Base-by-base conservation (phyloP, 2,329 filamentous ascomycete species). In the Cladosporium sp. region DNA sequence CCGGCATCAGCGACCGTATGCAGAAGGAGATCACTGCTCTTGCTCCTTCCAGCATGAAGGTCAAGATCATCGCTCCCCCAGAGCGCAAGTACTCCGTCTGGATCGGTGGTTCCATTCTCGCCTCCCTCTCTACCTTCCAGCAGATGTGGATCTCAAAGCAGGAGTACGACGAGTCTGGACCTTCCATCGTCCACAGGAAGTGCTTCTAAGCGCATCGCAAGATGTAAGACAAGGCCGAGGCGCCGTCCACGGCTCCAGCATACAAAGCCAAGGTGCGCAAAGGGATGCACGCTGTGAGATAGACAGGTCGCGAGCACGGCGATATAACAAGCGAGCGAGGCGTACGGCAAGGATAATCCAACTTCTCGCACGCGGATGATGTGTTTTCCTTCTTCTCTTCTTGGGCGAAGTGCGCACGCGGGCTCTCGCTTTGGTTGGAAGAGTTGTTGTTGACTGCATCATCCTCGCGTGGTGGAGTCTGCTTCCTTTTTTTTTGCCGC, bases 141-240 rank as follows among this genome's bases (percentile, higher is more conserved):
- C 95, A 99, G 87, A 99, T 99, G 95, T 99, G 95, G 95, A 98
- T 99, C 90, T 99, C 95, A 78, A 99, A 99, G 93, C 95, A 99
- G 87, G 94, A 98, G 88, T 98, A 98, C 90, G 95, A 99, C 87
- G 95, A 98, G 92, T 95, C 91, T 83, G 94, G 94, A 85, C 95
- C 94, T 78, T 97, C 93, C 80, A 98, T 98, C 80, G 94, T 98
- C 79, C 94, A 98, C 91, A 92, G 93, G 90, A 98, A 97, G 92
- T 97, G 94, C 92, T 97, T 97, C 91, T 97, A 97, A 97, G 90
- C 73, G 71, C 68, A 67, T 67, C 65, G 44, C 62, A 44, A 29
- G 59, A 67, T 46, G 63, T 31, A 53, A 40, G 55, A 52, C 55
- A 65, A 50, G 63, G 44, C 44, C 63, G 44, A 65, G 63, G 56